Conservation (phyloP, 768 basidiomycete species). For the Psilocybe subaeruginosa region DNA sequence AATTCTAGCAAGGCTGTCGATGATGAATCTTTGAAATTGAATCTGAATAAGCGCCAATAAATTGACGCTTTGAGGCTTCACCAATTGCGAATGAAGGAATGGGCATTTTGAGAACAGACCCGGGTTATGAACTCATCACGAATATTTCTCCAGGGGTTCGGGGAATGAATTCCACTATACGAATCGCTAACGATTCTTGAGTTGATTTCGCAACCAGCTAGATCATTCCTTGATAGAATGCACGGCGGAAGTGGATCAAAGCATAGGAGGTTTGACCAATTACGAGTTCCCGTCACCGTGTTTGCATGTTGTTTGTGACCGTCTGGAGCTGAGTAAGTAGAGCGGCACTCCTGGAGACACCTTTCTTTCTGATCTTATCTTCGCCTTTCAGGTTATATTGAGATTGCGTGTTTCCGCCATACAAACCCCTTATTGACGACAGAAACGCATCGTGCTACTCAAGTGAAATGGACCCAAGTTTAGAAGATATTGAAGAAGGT, state of each 20-base stretch:
- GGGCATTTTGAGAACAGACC: too few species aligned
- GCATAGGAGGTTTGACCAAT: background rate
- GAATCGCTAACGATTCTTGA: background rate
- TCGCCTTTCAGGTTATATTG: background rate
- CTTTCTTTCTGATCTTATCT: background rate
- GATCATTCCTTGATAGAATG: background rate
- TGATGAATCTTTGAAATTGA: too few species aligned
- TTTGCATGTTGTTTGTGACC: conserved; percentile 6
- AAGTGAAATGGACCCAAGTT: conserved; percentile 24
- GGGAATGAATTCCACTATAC: background rate
- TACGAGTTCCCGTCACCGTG: conserved; percentile 1
- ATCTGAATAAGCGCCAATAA: too few species aligned
- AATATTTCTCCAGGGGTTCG: background rate
- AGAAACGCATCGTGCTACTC: background rate
- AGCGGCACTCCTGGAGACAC: background rate
- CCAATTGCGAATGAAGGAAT: too few species aligned
- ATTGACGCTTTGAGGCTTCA: too few species aligned
- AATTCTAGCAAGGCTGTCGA: too few species aligned
- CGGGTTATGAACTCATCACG: background rate
- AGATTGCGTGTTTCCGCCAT: background rate
- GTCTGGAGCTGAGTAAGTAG: background rate
- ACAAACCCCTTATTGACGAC: background rate
- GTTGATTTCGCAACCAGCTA: background rate
- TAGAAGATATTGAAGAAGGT: conserved; percentile 40
- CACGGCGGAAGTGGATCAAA: background rate